Percentiles rank a stretch among this genome's conserved stretches.
Evolutionary conservation across 2,329 filamentous ascomycete species (phyloP).

Genomic region (Sclerotinia glacialis): DNA sequence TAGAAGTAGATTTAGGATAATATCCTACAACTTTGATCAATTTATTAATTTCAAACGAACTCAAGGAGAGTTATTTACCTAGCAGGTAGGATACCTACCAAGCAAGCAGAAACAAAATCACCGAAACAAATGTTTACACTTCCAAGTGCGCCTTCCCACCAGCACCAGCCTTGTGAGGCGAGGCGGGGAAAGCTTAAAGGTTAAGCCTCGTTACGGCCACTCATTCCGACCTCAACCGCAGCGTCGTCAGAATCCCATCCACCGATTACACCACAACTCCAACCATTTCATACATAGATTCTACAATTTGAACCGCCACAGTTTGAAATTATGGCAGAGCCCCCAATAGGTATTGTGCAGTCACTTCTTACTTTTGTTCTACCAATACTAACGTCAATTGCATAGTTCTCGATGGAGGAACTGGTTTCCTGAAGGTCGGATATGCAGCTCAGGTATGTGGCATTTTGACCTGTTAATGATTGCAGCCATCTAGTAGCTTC

Average conservation of each 20-base stretch:
- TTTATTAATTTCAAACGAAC: neutral
- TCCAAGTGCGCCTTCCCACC: neutral
- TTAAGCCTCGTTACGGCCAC: conserved; percentile 19
- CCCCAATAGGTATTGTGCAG: conserved; percentile 39
- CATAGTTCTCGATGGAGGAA: conserved; percentile 97
- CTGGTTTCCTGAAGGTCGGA: conserved; percentile 98
- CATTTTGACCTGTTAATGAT: neutral
- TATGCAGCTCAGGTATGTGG: conserved; percentile 79
- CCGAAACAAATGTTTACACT: too few relatives aligned
- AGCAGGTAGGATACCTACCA: too few relatives aligned
- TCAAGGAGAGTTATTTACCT: too few relatives aligned
- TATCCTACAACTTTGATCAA: neutral
- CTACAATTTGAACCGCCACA: conserved; percentile 23
- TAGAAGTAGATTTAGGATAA: neutral
- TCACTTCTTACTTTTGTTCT: neutral
- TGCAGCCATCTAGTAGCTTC: conserved; percentile 6
- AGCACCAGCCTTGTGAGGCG: neutral
- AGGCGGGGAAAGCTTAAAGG: conserved; percentile 20
- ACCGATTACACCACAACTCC: conserved; percentile 19
- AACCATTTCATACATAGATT: conserved; percentile 23
- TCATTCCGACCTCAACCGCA: conserved; percentile 25
- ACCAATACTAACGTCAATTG: conserved; percentile 28
- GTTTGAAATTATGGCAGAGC: conserved; percentile 39
- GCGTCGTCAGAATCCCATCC: conserved; percentile 29
- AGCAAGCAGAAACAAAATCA: neutral